Conservation (phyloP, 1,284 basidiomycete species). For the Heterobasidion occidentale region DNA sequence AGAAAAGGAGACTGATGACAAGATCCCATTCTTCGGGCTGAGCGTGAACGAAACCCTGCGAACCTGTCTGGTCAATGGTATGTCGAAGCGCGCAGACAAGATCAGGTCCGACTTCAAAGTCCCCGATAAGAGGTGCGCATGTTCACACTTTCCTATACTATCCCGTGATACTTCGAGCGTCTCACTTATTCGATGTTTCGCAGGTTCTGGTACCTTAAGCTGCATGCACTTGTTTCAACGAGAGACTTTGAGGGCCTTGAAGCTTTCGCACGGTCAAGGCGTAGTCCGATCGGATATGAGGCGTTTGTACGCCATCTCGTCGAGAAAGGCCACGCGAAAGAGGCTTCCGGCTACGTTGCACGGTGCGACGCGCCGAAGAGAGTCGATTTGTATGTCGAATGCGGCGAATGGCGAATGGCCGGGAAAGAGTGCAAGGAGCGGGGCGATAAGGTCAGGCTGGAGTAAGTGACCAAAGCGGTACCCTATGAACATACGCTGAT, state of each 20-base stretch:
- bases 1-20: constrained; percentile 79
- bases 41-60: constrained; percentile 82
- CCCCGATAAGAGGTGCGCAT: constrained; percentile 72
- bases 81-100: constrained; percentile 83
- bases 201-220: constrained; percentile 90
- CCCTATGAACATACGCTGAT: constrained; percentile 2
- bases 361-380: constrained; percentile 80
- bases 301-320: constrained; percentile 82
- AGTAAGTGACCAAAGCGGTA: constrained; percentile 46
- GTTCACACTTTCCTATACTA: not conserved
- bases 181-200: not conserved
- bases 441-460: constrained; percentile 72
- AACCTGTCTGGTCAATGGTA: constrained; percentile 66
- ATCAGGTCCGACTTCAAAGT: constrained; percentile 84
- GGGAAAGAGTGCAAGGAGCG: constrained; percentile 84
- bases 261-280: constrained; percentile 74
- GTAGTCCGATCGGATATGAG: constrained; percentile 94
- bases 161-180: not conserved
- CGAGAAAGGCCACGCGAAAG: constrained; percentile 59
- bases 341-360: constrained; percentile 70
- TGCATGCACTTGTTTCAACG: constrained; percentile 71
- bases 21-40: constrained; percentile 69
- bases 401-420: constrained; percentile 83
- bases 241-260: constrained; percentile 84
- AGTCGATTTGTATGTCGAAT: constrained; percentile 80